Conservation (phyloP, 2,329 filamentous ascomycete species). For the Fusarium sp. region DNA sequence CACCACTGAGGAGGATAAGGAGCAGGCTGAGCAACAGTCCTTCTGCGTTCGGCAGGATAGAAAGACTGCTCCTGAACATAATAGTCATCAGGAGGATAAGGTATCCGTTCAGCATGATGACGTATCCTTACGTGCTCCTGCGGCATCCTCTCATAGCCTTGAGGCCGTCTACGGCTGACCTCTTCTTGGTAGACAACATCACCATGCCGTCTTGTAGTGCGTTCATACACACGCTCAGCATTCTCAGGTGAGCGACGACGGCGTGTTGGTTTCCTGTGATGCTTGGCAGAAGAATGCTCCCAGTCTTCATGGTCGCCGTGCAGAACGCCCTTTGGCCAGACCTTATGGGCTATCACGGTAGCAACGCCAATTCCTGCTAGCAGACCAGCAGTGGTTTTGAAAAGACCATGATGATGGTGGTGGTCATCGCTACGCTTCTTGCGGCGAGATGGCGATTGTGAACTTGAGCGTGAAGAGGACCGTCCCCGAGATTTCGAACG, state of each 20-base stretch:
- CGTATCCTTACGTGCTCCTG: conserved; percentile 28
- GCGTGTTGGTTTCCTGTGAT: conserved; percentile 23
- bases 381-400: conserved; percentile 49
- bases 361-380: conserved; percentile 52
- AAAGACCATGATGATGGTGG: conserved; percentile 40
- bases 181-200: conserved; percentile 40
- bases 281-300: conserved; percentile 37
- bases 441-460: conserved; percentile 36
- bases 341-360: conserved; percentile 49
- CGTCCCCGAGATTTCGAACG: conserved; percentile 33
- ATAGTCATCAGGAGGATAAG: conserved; percentile 35
- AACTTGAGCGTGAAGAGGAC: conserved; percentile 35
- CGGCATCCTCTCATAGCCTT: conserved; percentile 31
- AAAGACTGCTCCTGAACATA: conserved; percentile 34
- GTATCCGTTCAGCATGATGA: conserved; percentile 12
- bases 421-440: conserved; percentile 22
- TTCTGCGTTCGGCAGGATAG: conserved; percentile 33
- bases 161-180: conserved; percentile 25
- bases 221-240: conserved; percentile 29
- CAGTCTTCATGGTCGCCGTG: conserved; percentile 48
- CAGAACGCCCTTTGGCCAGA: conserved; percentile 50
- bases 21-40: conserved; percentile 24
- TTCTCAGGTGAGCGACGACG: conserved; percentile 26
- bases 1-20: conserved; percentile 26
- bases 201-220: conserved; percentile 20